Evolutionary conservation across 2,329 filamentous ascomycete genomes (phyloP), one percentile per base, ranked within the genome.

Genomic region (Trichoderma harzianum): DNA sequence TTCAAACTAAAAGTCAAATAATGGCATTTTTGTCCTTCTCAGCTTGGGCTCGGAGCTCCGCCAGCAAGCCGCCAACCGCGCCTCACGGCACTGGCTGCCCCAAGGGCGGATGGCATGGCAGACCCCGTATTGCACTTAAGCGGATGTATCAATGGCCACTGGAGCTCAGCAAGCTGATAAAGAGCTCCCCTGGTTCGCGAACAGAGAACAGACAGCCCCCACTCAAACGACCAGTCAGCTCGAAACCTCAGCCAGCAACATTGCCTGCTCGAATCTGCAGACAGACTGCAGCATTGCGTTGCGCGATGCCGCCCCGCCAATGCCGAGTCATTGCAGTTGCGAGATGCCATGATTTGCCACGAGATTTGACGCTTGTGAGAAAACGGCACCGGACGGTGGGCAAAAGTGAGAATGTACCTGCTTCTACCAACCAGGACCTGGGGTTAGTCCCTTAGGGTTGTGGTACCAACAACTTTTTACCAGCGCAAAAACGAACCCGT

Each of bases 331-430:
- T 69, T 74, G 53, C 26, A 55, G 47, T 51, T 55, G 24, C 11
- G 62, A 60, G 58, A 66, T 51, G 26, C 34, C 60, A 69, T 72
- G 72, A 69, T 72, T 74, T 71, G 67, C 67, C 72, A 71, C 69
- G 51, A 64, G 60, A 26, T 60, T 69, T 34, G 53, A 26, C 66
- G 66, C 66, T 69, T 69, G 55, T 60, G 55, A 69, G 66, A 43
- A 51, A 60, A 60, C 34, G 58, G 60, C 7, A 63, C 60, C 34
- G 58, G 30, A 47, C 60, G 60, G 57, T 57, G 68, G 60, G 24
- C 64, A 12, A 55, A 32, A 57, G 39, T 28, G 21, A 57, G 32
- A 57, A 67, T 18, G 55, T 69, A 51, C 66, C 55, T 69, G 66
- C 55, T 32, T 66, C 63, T 66, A 34, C 47, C 63, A 55, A 55